Percentiles rank a stretch among this genome's conserved stretches.
These are phyloP conservation scores for Phaeosphaeriaceae sp. DNA, from an alignment of 2,329 filamentous ascomycete genomes.

Conservation along the genomic window DNA sequence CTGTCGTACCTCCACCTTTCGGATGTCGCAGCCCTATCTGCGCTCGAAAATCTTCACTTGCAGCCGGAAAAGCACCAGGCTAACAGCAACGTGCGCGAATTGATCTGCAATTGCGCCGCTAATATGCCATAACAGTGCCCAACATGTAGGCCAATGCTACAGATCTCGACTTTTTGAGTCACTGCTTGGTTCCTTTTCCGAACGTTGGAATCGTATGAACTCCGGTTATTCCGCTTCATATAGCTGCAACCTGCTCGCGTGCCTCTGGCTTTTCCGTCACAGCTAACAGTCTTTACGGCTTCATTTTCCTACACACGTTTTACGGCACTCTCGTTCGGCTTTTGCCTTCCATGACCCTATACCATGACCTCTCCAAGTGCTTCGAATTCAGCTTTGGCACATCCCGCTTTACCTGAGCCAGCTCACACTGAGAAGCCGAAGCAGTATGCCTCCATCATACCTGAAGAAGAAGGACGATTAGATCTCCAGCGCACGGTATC, in stretches of 20 bases:
- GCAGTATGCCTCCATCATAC: constrained; percentile 39
- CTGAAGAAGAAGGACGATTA: constrained; percentile 26
- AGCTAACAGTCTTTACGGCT: constrained; percentile 2
- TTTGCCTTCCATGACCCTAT: constrained; percentile 32
- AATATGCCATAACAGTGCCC: constrained; percentile 16
- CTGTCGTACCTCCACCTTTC: constrained; percentile 29
- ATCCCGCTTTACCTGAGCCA: constrained; percentile 17
- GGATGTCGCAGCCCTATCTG: constrained; percentile 24
- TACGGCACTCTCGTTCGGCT: not conserved
- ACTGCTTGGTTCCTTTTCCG: constrained; percentile 13
- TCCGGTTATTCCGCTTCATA: constrained; percentile 2
- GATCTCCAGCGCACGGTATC: constrained; percentile 44
- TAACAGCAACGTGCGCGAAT: constrained; percentile 29
- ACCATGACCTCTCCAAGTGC: constrained; percentile 38
- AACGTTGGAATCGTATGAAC: not conserved
- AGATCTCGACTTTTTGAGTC: constrained; percentile 14
- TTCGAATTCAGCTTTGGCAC: constrained; percentile 18
- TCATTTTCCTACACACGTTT: not conserved
- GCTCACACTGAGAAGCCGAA: constrained; percentile 34
- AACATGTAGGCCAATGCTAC: constrained; percentile 16
- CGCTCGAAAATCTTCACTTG: constrained; percentile 26
- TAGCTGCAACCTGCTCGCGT: constrained; percentile 7
- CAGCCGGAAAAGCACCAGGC: constrained; percentile 36
- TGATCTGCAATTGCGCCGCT: constrained; percentile 16
- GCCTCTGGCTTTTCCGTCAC: constrained; percentile 7